These are phyloP conservation scores for Botrytis tulipae DNA, from an alignment of 2,329 filamentous ascomycete species.

Conservation along the genomic window DNA sequence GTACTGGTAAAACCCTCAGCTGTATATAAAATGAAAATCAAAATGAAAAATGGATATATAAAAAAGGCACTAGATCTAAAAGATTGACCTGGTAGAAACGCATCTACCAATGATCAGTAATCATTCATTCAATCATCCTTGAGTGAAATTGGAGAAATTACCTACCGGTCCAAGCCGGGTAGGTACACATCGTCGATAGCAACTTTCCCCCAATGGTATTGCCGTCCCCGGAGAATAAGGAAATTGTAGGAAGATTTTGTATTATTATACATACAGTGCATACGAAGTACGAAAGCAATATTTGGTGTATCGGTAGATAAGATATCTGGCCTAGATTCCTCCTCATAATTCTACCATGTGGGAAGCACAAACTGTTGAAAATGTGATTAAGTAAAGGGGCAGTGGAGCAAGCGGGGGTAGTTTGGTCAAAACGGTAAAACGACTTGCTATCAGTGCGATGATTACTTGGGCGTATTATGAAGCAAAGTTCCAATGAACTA, in stretches of 20 bases:
- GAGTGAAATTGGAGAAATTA: neutral
- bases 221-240: neutral
- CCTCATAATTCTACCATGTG: neutral
- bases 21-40: neutral
- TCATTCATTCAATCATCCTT: neutral
- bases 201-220: neutral
- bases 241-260: neutral
- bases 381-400: neutral
- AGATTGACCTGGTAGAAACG: neutral
- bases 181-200: neutral
- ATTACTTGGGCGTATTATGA: neutral
- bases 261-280: neutral
- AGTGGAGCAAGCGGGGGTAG: neutral
- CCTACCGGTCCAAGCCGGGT: neutral
- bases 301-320: neutral
- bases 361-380: neutral
- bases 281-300: neutral
- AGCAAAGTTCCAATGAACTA: neutral
- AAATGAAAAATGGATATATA: neutral
- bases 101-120: neutral
- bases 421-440: neutral
- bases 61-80: neutral
- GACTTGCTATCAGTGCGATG: neutral
- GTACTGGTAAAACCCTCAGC: neutral
- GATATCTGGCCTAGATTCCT: neutral